Base-by-base conservation (phyloP, 768 basidiomycete genomes). In the Russula ochroleuca region DNA sequence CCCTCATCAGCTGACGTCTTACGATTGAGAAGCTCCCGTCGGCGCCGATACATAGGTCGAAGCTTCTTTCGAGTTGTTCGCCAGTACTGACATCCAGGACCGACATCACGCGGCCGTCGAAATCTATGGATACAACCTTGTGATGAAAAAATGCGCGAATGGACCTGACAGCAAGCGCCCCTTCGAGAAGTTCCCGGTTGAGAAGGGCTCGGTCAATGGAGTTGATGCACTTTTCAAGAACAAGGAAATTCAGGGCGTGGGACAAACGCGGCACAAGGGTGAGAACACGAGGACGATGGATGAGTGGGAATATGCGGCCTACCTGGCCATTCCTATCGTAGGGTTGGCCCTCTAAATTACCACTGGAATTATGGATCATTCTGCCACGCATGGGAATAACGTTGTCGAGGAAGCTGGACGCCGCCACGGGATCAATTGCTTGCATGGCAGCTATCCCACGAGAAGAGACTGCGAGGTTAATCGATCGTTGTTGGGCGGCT, bases 1-100 rank as follows among this genome's bases (percentile, higher is more conserved):
- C 90, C 68, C 90, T 83, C 96, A 98, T 98, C 86, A 99, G 83
- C 79, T 98, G 91, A 71, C 87, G 82, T 73, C 96, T 82, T 65
- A 97, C 86, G 69, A 92, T 80, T 62, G 92, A 94, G 82, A 95
- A 91, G 73, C 89, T 93, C 40, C 96, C 96, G 76, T 99, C 96
- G 69, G 92, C 90, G 58, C 95, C 96, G 64, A 99, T 79, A 72
- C 90, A 92, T 62, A 94, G 79, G 75, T 92, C 85, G 73, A 94
- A 93, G 25, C 75, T 68, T 52, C 81, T 79, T 67, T 76, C 73
- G 59, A 78, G 57, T 51, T 84, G 79, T 68, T 75, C 70, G 63
- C 75, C 77, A 55, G 75, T 76, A 54, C 75, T 70, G 43, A 74
- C 71, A 63, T 87, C 80, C 54, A 77, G 78, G 73, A 86, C 77